Percentiles rank a stretch among this genome's conserved stretches.
phyloP scores from a whole-genome alignment of 2,329 filamentous ascomycete species.

The Trichoderma koningii region DNA sequence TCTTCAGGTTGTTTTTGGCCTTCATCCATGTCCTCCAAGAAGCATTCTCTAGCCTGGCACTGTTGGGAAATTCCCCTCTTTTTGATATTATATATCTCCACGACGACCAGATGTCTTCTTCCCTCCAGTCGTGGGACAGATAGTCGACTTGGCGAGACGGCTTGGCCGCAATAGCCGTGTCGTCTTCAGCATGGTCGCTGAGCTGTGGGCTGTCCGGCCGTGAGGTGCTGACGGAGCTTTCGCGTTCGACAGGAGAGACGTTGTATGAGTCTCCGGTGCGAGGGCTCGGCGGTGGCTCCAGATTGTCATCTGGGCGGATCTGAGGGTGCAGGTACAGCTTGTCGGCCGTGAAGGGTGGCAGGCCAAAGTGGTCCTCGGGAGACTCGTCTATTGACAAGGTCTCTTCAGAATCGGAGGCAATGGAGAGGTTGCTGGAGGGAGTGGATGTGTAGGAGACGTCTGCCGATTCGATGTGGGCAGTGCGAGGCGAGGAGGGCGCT shows the following conservation, averaged over 20 bases:
- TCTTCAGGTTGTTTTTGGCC: slow-evolving; percentile 81
- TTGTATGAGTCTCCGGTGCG: slow-evolving; percentile 53
- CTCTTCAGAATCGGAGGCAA: slow-evolving; percentile 60
- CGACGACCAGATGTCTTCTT: slow-evolving; percentile 96
- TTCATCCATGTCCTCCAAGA: slow-evolving; percentile 98
- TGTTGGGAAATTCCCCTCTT: slow-evolving; percentile 76
- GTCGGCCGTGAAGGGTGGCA: slow-evolving; percentile 50
- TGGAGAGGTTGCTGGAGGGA: slow-evolving; percentile 63
- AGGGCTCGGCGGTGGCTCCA: slow-evolving; percentile 55
- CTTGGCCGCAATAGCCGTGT: slow-evolving; percentile 71
- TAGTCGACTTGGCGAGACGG: slow-evolving; percentile 94
- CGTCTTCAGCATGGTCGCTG: slow-evolving; percentile 70
- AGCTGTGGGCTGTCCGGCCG: slow-evolving; percentile 60
- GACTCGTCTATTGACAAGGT: slow-evolving; percentile 47
- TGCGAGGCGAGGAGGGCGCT: slow-evolving; percentile 58
- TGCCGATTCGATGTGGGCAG: slow-evolving; percentile 54
- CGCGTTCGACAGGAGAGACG: slow-evolving; percentile 57
- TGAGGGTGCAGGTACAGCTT: slow-evolving; percentile 46
- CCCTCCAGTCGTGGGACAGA: slow-evolving; percentile 86
- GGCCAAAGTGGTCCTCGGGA: slow-evolving; percentile 51
- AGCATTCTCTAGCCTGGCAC: slow-evolving; percentile 85
- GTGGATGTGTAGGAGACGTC: slow-evolving; percentile 63
- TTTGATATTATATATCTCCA: slow-evolving; percentile 91
- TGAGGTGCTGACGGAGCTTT: slow-evolving; percentile 53
- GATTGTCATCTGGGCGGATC: slow-evolving; percentile 41